A percentile compares a stretch with the other conserved stretches of the same genome.
phyloP scores from a whole-genome alignment of 495 filamentous ascomycete species.

The Neurospora sp. region DNA sequence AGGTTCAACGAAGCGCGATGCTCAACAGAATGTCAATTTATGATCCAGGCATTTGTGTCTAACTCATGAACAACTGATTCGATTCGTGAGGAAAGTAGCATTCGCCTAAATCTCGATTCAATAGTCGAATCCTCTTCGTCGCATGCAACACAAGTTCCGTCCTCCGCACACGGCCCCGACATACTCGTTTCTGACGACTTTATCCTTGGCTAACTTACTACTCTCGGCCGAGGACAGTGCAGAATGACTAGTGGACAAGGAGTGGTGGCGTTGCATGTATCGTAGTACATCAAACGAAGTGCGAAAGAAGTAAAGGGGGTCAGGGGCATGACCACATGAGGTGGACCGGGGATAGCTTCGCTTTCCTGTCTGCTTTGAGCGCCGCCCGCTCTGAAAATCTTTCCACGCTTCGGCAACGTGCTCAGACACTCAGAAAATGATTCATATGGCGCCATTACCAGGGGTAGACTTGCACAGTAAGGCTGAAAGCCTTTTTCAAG shows the following conservation, averaged over 20 bases:
- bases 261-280: background rate
- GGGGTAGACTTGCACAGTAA: background rate
- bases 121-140: background rate
- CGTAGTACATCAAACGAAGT: background rate
- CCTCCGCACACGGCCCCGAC: background rate
- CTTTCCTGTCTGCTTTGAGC: background rate
- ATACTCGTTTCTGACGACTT: background rate
- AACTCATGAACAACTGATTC: background rate
- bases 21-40: background rate
- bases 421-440: background rate
- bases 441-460: background rate
- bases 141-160: background rate
- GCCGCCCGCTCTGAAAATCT: background rate
- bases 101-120: background rate
- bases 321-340: background rate
- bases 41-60: background rate
- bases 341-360: background rate
- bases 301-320: background rate
- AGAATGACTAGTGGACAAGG: background rate
- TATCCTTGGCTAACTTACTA: background rate
- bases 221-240: background rate
- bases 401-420: background rate
- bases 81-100: background rate
- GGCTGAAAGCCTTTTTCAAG: background rate
- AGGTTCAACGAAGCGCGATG: background rate